Evolutionary conservation across 1,284 basidiomycete genomes (phyloP), one percentile per base, ranked within the genome.

Genomic region (Sanghuangporus baumii): DNA sequence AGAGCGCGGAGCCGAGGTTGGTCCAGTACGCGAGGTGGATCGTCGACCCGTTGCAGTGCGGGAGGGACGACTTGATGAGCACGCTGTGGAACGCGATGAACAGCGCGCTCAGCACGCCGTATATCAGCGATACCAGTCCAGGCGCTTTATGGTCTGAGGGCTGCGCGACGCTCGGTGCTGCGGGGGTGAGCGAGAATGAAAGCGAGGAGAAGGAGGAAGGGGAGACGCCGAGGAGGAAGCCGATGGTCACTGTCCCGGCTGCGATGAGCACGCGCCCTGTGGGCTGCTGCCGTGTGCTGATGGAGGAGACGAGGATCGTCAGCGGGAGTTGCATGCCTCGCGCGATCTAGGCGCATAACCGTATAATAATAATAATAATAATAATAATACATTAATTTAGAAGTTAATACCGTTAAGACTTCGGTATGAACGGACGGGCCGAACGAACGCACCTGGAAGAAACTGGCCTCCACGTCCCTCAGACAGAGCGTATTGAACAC

Each of bases 401-500:
- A 26, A 18, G 18, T 31, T 23, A 7, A 14, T 18, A 1, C 14
- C 43, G 16, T 41, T 16, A 47, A 2, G 23, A 23, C 23, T 23
- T 23, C 23, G 23, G 23, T 3, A 31, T 31, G 26, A 31, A 31
- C 26, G 26, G 3, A 40, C 26, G 26, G 26, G 37, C 40, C 60
- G 54, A 56, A 23, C 31, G 18, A 18, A 64, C 70, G 37, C 48
- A 85, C 86, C 78, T 89, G 88, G 74, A 89, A 91, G 73, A 88
- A 91, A 0, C 87, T 86, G 0, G 89, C 88, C 64, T 91, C 88
- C 38, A 91, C 88, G 62, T 83, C 85, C 47, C 88, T 79, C 59
- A 91, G 76, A 70, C 89, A 91, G 14, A 90, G 79, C 0, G 86
- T 89, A 68, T 91, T 91, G 78, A 91, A 91, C 9, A 88, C 81